These are phyloP conservation scores for Oxytropis ochrocephala DNA, from an alignment of 306 rosid genomes.

Conservation along the genomic window DNA sequence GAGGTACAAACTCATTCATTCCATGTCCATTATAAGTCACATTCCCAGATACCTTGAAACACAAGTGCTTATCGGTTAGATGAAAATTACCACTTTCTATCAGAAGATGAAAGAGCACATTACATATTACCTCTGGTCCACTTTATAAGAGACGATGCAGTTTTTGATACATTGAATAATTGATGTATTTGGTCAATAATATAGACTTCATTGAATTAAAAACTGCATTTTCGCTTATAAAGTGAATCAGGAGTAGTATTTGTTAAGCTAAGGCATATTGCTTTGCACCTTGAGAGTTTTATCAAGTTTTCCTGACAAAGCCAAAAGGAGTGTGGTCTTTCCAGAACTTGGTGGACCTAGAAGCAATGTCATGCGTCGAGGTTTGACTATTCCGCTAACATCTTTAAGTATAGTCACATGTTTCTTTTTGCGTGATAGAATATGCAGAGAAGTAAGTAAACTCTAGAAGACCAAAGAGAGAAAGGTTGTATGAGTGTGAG, in stretches of 20 bases:
- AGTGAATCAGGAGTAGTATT: no score
- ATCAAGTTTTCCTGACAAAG: slow-evolving; percentile 71
- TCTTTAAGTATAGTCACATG: slow-evolving; percentile 50
- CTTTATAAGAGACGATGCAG: no score
- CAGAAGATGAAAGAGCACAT: background rate
- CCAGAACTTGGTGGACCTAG: slow-evolving; percentile 89
- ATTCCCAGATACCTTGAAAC: slow-evolving; percentile 29
- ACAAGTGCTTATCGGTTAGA: background rate
- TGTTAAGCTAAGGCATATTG: background rate
- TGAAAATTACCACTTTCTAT: background rate
- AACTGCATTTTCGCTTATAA: no score
- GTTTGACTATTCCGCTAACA: slow-evolving; percentile 66
- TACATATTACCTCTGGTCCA: no score
- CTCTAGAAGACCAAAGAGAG: slow-evolving; percentile 11
- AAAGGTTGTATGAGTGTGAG: background rate
- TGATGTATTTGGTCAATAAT: no score
- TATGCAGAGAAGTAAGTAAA: slow-evolving; percentile 29
- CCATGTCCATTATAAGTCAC: slow-evolving; percentile 48
- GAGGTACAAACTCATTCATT: slow-evolving; percentile 48
- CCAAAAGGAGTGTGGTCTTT: slow-evolving; percentile 68
- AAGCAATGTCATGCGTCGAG: slow-evolving; percentile 74
- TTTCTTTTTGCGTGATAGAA: slow-evolving; percentile 33
- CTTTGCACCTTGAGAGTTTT: slow-evolving; percentile 44
- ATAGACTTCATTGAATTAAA: no score
- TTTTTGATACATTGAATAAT: no score